Conservation (phyloP, 805 yeast genomes). For the Starmerella vaccinii region DNA sequence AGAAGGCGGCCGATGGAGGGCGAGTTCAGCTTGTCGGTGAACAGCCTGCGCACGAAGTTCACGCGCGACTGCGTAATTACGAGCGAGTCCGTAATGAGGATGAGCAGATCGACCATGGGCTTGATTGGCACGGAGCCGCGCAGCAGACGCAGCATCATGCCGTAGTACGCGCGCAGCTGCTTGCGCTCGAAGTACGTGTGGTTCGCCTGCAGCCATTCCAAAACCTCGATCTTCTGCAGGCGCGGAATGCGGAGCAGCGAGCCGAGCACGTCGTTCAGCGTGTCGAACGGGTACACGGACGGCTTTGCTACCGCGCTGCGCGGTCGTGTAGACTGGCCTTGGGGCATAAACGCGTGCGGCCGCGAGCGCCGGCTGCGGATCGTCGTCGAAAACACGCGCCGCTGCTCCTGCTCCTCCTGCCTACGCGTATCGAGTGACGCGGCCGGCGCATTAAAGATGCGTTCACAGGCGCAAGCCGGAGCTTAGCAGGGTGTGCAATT, state of each 20-base stretch:
- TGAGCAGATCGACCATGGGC: conserved; percentile 12
- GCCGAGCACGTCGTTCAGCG: conserved; percentile 7
- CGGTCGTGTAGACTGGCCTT: not conserved
- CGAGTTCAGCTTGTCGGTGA: conserved; percentile 6
- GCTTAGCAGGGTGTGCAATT: no score
- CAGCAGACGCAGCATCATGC: conserved; percentile 14
- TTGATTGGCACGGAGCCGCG: conserved; percentile 12
- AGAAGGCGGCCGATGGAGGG: conserved; percentile 19
- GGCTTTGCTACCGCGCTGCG: not conserved
- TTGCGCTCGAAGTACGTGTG: conserved; percentile 5
- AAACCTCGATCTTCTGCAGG: conserved; percentile 7
- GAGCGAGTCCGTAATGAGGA: conserved; percentile 7
- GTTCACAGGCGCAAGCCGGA: no score
- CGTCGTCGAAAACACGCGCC: no score
- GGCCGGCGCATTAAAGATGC: no score
- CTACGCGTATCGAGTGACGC: not conserved
- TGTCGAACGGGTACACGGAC: conserved; percentile 2
- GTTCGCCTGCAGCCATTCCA: conserved; percentile 17
- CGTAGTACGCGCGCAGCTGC: conserved; percentile 10
- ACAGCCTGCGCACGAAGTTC: conserved; percentile 10
- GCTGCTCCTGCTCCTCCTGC: no score
- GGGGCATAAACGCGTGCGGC: not conserved
- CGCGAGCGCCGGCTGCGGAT: no score
- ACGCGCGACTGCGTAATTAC: conserved; percentile 19
- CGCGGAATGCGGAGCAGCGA: conserved; percentile 12